Base-by-base conservation (phyloP, 1,284 basidiomycete genomes). In the Hymenochaete sp. region DNA sequence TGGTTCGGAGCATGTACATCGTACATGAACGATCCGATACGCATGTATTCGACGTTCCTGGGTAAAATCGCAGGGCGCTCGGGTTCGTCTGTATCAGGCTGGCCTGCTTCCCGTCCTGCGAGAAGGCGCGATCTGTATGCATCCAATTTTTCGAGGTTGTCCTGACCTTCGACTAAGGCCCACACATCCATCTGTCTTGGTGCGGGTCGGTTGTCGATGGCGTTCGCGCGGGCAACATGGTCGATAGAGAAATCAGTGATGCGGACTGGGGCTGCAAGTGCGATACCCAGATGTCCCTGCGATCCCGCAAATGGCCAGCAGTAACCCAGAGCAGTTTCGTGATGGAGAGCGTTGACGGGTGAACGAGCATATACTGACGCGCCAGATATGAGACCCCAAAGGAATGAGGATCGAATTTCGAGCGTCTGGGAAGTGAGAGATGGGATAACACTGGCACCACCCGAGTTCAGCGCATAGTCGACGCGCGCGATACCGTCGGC, bases 241-340 rank as follows among this genome's bases (percentile, higher is more conserved):
- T 98, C 93, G 53, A 98, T 75, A 9, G 87, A 88, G 45, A 98
- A 65, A 52, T 88, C 84, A 2, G 77, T 74, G 32, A 93, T 73
- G 43, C 74, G 69, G 6, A 81, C 75, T 2, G 78, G 77, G 4
- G 75, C 71, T 1, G 82, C 79, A 14, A 98, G 77, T 39, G 72
- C 69, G 33, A 98, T 79, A 3, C 87, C 92, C 1, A 98, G 67
- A 56, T 87, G 82, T 2, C 93, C 95, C 38, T 75, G 61, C 4
- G 68, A 57, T 0, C 93, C 93, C 2, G 65, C 67, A 64, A 98
- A 91, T 2, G 95, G 87, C 93, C 93, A 98, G 64, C 93, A 98
- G 52, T 83, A 77, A 2, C 95, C 93, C 19, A 79, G 78, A 44
- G 82, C 73, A 19, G 71, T 71, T 52, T 92, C 87, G 47, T 88